Evolutionary conservation across 495 filamentous ascomycete genomes (phyloP).

Genomic region (Podospora pseudocomata): DNA sequence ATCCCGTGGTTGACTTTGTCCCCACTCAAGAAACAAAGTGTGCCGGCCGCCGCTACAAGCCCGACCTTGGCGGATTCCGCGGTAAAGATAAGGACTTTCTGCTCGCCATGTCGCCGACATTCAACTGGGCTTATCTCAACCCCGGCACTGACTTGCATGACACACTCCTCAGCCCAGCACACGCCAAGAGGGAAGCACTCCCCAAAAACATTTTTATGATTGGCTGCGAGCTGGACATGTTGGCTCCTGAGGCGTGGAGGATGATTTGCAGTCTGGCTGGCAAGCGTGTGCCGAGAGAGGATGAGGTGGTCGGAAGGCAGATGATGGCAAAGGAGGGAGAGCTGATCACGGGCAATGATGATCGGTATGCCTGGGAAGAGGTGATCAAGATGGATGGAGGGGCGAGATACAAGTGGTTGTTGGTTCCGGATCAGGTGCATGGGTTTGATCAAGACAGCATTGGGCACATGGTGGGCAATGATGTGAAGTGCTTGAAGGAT

Average conservation of each 20-base stretch:
- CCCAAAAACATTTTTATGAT: constrained; percentile 46
- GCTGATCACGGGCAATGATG: constrained; percentile 31
- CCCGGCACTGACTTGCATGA: constrained; percentile 23
- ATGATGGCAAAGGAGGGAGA: constrained; percentile 21
- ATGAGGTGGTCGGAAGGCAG: constrained; percentile 18
- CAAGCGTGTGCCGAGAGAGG: constrained; percentile 15
- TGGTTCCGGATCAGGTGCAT: constrained; percentile 41
- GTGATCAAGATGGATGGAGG: constrained; percentile 19
- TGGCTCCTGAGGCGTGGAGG: constrained; percentile 35
- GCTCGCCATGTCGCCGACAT: constrained; percentile 16
- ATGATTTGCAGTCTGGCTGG: constrained; percentile 36
- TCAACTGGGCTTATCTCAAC: constrained; percentile 36
- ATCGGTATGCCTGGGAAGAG: constrained; percentile 37
- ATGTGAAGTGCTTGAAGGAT: constrained; percentile 27
- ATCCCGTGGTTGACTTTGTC: constrained; percentile 33
- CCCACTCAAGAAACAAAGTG: constrained; percentile 17
- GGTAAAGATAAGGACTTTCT: constrained; percentile 25
- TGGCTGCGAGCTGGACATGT: constrained; percentile 50
- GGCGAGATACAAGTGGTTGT: constrained; percentile 34
- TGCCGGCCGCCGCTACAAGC: constrained; percentile 32
- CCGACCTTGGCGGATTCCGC: constrained; percentile 30
- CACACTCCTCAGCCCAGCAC: constrained; percentile 33
- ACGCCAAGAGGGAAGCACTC: constrained; percentile 26
- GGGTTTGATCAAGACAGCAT: constrained; percentile 35
- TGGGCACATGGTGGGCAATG: constrained; percentile 3